Conservation (phyloP, 371 early-diverging fungal species). For the Apophysomyces ossiformis region DNA sequence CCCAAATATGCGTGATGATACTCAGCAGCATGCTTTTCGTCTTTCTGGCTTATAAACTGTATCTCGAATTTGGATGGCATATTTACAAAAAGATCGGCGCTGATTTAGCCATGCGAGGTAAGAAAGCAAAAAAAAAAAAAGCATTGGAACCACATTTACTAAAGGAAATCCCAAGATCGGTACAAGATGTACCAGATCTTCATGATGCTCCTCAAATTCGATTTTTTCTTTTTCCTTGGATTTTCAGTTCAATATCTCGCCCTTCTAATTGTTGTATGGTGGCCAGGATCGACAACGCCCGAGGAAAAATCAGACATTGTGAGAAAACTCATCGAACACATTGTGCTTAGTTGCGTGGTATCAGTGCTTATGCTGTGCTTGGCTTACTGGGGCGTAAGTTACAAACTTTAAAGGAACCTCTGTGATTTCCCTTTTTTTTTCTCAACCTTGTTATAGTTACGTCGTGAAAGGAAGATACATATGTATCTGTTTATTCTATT, state of each 20-base stretch:
- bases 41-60: conserved; percentile 52
- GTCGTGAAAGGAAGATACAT: conserved; percentile 55
- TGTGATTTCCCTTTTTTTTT: neutral
- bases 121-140: conserved; percentile 8
- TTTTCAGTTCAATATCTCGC: conserved; percentile 87
- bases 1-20: conserved; percentile 48
- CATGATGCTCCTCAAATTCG: conserved; percentile 85
- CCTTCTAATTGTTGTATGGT: conserved; percentile 67
- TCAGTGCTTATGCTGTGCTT: conserved; percentile 70
- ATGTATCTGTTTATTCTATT: conserved; percentile 63
- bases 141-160: too few relatives aligned
- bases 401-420: neutral
- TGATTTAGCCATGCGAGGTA: conserved; percentile 85
- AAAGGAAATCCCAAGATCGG: conserved; percentile 49
- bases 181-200: conserved; percentile 88
- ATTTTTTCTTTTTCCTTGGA: conserved; percentile 86
- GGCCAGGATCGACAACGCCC: conserved; percentile 40
- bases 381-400: conserved; percentile 79
- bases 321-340: conserved; percentile 57
- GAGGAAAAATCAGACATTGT: conserved; percentile 62
- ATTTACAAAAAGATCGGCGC: conserved; percentile 95
- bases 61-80: conserved; percentile 73
- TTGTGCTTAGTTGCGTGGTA: conserved; percentile 76
- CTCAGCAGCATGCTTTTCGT: conserved; percentile 36
- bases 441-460: conserved; percentile 22